phyloP scores from a whole-genome alignment of 768 basidiomycete genomes.

The Mycena vulgaris region DNA sequence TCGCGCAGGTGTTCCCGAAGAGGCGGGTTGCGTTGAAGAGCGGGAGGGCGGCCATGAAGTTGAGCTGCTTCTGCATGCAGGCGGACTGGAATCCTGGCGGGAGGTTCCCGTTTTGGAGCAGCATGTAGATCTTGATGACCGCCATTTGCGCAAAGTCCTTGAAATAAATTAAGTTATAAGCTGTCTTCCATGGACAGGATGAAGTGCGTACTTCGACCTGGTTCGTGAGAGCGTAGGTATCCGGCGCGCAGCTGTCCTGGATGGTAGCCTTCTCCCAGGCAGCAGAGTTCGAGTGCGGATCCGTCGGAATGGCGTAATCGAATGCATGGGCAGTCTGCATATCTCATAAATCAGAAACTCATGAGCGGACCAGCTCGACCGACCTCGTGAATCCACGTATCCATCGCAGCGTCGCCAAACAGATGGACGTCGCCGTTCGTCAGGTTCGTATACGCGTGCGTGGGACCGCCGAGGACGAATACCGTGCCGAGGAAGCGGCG shows the following conservation, averaged over 20 bases:
- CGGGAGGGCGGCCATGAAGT: slow-evolving; percentile 9
- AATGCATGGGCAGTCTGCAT: slow-evolving; percentile 9
- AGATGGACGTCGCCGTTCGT: slow-evolving; percentile 18
- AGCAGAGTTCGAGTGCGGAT: neutral
- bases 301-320: neutral
- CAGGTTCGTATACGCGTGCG: slow-evolving; percentile 22
- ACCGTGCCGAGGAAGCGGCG: slow-evolving; percentile 20
- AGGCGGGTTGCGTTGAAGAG: slow-evolving; percentile 1
- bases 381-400: slow-evolving; percentile 28
- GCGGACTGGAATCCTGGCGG: slow-evolving; percentile 9
- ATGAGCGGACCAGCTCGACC: neutral
- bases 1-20: slow-evolving; percentile 26
- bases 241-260: slow-evolving; percentile 15
- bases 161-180: neutral
- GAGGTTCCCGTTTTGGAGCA: slow-evolving; percentile 7
- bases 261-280: slow-evolving; percentile 10
- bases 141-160: slow-evolving; percentile 31
- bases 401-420: slow-evolving; percentile 15
- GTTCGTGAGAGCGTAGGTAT: slow-evolving; percentile 16
- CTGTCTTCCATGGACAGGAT: neutral
- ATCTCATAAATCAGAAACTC: neutral
- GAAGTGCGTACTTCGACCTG: slow-evolving; percentile 9
- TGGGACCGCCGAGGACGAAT: neutral
- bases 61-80: slow-evolving; percentile 29
- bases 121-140: slow-evolving; percentile 18